phyloP scores from a whole-genome alignment of 106 monocot genomes.

The Platanthera zijinensis region DNA sequence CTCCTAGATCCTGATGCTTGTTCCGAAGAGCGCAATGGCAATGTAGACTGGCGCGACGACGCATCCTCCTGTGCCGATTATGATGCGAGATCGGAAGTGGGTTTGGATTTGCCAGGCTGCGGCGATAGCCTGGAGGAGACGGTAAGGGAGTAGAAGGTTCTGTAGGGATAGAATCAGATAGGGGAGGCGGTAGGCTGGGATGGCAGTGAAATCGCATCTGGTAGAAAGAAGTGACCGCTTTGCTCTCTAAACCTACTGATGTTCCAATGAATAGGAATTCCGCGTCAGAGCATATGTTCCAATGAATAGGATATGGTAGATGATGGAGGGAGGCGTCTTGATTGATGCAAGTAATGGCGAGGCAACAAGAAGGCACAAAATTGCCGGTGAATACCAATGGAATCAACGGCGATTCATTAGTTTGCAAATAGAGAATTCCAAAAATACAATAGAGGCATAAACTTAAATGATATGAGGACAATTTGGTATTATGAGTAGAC shows the following conservation, averaged over 20 bases:
- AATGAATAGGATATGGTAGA: slow-evolving; percentile 10
- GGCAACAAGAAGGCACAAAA: background rate
- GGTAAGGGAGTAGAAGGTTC: slow-evolving; percentile 43
- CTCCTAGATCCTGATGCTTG: slow-evolving; percentile 62
- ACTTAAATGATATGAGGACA: too few relatives aligned
- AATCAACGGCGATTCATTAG: background rate
- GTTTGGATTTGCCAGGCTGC: slow-evolving; percentile 28
- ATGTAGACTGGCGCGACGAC: slow-evolving; percentile 53
- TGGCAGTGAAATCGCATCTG: slow-evolving; percentile 33
- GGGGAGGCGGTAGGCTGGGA: slow-evolving; percentile 23
- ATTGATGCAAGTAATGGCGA: slow-evolving; percentile 4
- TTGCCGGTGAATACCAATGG: background rate
- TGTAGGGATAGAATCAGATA: slow-evolving; percentile 22
- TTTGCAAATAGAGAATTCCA: too few relatives aligned
- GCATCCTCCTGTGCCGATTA: slow-evolving; percentile 64
- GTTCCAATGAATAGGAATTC: slow-evolving; percentile 48
- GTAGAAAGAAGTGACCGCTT: slow-evolving; percentile 27
- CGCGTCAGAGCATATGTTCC: slow-evolving; percentile 8
- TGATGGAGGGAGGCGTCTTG: background rate
- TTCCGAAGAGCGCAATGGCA: slow-evolving; percentile 39
- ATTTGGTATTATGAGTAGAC: too few relatives aligned
- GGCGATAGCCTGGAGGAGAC: slow-evolving; percentile 24
- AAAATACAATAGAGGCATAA: too few relatives aligned
- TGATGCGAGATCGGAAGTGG: slow-evolving; percentile 37
- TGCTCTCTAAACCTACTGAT: slow-evolving; percentile 33